A percentile compares a stretch with the other conserved stretches of the same genome.
Conservation (phyloP, 140 eudicot genomes). For the Stevia rebaudiana region DNA sequence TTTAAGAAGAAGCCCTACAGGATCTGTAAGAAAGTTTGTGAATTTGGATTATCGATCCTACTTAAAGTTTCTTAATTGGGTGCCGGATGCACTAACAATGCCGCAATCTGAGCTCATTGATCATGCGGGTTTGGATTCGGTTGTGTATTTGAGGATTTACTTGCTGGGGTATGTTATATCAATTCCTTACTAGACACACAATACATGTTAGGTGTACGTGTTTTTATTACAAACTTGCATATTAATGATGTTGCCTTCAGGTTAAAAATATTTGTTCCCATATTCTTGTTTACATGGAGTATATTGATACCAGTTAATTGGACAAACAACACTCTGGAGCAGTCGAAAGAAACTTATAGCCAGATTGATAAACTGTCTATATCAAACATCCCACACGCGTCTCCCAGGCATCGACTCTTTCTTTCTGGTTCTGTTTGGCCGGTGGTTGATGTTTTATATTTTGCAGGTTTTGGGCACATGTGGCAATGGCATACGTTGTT, state of each 20-base stretch:
- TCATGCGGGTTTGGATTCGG: conserved; percentile 97
- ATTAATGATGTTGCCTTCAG: conserved; percentile 31
- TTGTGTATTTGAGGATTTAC: conserved; percentile 82
- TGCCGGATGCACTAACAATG: conserved; percentile 85
- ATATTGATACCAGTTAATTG: conserved; percentile 74
- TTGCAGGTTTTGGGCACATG: conserved; percentile 90
- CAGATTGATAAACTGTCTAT: conserved; percentile 79
- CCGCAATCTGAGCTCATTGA: conserved; percentile 88
- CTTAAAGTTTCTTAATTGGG: conserved; percentile 75
- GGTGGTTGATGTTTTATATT: too few relatives aligned
- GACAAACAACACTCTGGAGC: conserved; percentile 66
- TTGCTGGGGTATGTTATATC: conserved; percentile 53
- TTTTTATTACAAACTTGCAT: too few relatives aligned
- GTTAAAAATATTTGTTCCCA: conserved; percentile 77
- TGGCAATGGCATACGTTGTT: conserved; percentile 70
- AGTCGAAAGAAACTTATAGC: conserved; percentile 42
- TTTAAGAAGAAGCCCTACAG: conserved; percentile 59
- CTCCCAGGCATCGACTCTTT: conserved; percentile 50
- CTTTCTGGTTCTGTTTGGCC: too few relatives aligned
- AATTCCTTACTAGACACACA: too few relatives aligned
- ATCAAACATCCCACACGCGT: conserved; percentile 71
- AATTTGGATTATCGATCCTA: conserved; percentile 77
- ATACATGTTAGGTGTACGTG: too few relatives aligned
- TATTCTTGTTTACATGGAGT: conserved; percentile 61
- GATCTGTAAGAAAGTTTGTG: conserved; percentile 54